Base-by-base conservation (phyloP, 2,329 filamentous ascomycete species). In the Phyllosticta ampelicida region DNA sequence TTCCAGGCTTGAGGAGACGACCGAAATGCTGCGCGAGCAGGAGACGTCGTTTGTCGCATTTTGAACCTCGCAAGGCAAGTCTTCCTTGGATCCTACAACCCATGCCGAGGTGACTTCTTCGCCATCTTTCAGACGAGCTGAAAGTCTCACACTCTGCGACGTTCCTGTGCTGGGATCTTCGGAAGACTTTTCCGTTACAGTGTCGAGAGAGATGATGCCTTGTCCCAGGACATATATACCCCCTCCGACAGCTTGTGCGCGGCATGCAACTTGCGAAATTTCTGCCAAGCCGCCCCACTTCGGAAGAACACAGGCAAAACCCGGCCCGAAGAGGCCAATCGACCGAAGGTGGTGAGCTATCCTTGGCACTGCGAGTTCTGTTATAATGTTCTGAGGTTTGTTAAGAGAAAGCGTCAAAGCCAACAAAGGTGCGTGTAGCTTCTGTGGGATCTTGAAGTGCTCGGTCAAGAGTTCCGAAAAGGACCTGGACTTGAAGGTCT, bases 261-360 rank as follows among this genome's bases (percentile, higher is more conserved):
- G 87, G 70, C 94, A 97, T 4, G 86, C 89, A 21, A 96, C 90
- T 75, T 99, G 92, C 28, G 88, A 84, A 60, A 97, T 84, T 73
- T 99, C 92, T 29, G 90, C 87, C 52, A 87, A 78, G 26, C 92
- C 90, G 52, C 92, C 92, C 86, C 90, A 99, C 77, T 96, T 96
- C 20, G 91, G 86, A 63, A 95, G 83, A 11, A 99, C 84, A 52
- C 90, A 89, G 55, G 89, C 89, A 69, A 97, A 97, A 9, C 92
- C 90, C 53, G 87, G 82, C 0, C 92, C 92, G 65, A 96, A 92
- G 4, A 89, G 76, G 8, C 92, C 91, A 72, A 95, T 91, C 0
- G 92, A 96, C 13, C 82, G 81, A 54, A 97, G 75, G 71, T 99
- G 91, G 51, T 86, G 83, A 63, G 86, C 80, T 59, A 97, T 87